Evolutionary conservation across 345 rosid genomes (phyloP), one percentile per base, ranked within the genome.

Genomic region (Citrus glauca): DNA sequence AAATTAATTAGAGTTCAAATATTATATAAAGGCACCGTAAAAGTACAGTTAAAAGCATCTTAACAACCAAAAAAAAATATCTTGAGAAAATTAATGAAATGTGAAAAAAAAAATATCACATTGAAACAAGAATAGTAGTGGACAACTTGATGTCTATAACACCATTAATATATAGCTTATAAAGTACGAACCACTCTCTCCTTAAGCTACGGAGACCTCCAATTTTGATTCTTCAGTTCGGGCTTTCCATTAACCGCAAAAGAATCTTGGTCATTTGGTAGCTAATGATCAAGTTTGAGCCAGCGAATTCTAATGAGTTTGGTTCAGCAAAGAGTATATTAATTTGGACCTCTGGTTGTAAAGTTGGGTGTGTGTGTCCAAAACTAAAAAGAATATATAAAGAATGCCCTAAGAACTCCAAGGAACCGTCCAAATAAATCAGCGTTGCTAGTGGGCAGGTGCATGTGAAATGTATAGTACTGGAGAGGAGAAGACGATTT

Each of bases 401-500:
- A 59, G 45, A 55, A 72, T 16, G 22, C 57, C 48, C 22, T 72
- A 10, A 28, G 32, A 71, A 19, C 62, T 28, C 57, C 70, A 74
- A 32, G 22, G 71, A 82, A 45, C 82, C 73, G 72, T 69, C 76
- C 75, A 73, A 77, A 77, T 74, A 28, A 77, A 77, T 74, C 74
- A 77, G 77, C 9, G 63, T 24, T 56, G 73, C 16, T 63, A 56
- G 84, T 82, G 81, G 81, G 82, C 14, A 45, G 70, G 22, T 75
- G 70, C 62, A 28, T 62, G 69, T 40, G 69, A 33, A 28, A 30
- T 50, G 42, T 25, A 69, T 56, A 30, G 32, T 30, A 28, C 13
- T 11, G 16, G 24, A 22, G 71, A 57, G 55, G n/a, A 33, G 59
- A 45, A 66, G 67, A 19, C 40, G 7, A 68, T 38, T 68, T 42